Base-by-base conservation (phyloP, 202 grass and related monocot species). In the Carex arenaria region DNA sequence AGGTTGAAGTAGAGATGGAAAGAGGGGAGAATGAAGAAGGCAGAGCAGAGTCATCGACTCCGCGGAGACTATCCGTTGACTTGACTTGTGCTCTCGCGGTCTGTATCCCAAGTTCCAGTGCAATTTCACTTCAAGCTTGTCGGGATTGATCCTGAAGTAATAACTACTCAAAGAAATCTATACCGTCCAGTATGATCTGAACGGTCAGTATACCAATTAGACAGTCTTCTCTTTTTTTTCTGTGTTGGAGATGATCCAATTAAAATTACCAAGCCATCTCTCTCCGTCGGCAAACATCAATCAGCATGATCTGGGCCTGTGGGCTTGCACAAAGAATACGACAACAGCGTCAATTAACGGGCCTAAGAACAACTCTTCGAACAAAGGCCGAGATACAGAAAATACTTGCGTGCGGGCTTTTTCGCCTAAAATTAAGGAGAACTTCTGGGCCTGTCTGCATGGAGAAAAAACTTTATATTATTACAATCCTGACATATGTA, bases 11-110 rank as follows among this genome's bases (percentile, higher is more conserved):
- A 26, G 52, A 32, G n/a, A 22, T 43, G 67, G 14, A 13, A 56
- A 17, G 47, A 30, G 0, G 51, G 26, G 22, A 73, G 1, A 53
- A 15, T 45, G 42, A 45, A 45, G 26, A 26, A 26, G 26, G 26
- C 26, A 26, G 26, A 26, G 26, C 26, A 26, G 26, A 77, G 28
- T 18, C 6, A 77, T 47, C 2, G 67, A 14, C 28, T 56, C 5
- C 18, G 51, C 8, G 73, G 9, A 77, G 73, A 76, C 72, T 20
- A 59, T 30, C 73, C 73, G 52, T 77, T 77, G 73, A 77, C 73
- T 59, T 59, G 52, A 59, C 14, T 55, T 18, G 32, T 7, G 5
- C 3, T 76, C 5, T 34, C 14, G 9, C 14, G 19, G 20, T 26
- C 26, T 26, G 26, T 26, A 0, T 1, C 26, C 26, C 26, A 26